These are phyloP conservation scores for Linum lewisii DNA, from an alignment of 345 rosid species.

Conservation along the genomic window DNA sequence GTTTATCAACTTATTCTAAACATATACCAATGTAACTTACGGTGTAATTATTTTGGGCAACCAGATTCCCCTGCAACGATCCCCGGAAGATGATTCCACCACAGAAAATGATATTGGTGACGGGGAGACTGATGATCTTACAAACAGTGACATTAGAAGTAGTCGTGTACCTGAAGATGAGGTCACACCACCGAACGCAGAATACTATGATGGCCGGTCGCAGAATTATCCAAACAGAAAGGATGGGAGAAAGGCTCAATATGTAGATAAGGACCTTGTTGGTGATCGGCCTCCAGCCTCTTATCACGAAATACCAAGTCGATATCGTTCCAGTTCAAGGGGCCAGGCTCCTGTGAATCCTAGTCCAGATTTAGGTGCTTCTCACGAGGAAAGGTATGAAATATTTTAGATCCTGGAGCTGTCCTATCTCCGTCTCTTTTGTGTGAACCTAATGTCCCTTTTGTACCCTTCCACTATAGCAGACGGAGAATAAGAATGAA, in stretches of 20 bases:
- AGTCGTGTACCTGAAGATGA: slow-evolving; percentile 31
- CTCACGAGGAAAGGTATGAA: slow-evolving; percentile 41
- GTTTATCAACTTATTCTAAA: background rate
- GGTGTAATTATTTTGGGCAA: slow-evolving; percentile 24
- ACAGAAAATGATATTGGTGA: slow-evolving; percentile 32
- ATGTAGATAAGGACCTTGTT: slow-evolving; percentile 30
- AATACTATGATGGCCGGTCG: slow-evolving; percentile 26
- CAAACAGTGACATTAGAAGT: slow-evolving; percentile 28
- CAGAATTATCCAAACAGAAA: slow-evolving; percentile 25
- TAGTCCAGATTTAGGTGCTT: slow-evolving; percentile 26
- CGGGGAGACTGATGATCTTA: slow-evolving; percentile 25
- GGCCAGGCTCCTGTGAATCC: slow-evolving; percentile 24
- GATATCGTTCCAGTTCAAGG: slow-evolving; percentile 28
- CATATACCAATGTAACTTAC: slow-evolving; percentile 14
- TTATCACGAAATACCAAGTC: slow-evolving; percentile 21
- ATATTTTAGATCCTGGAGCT: background rate
- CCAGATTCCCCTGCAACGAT: slow-evolving; percentile 80
- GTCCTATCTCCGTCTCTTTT: background rate
- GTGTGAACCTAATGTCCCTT: background rate
- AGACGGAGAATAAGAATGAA: slow-evolving; percentile 25
- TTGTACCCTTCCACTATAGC: background rate
- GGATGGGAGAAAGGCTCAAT: slow-evolving; percentile 24
- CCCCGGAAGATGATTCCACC: slow-evolving; percentile 46
- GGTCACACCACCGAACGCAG: slow-evolving; percentile 18
- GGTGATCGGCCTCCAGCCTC: slow-evolving; percentile 30